A percentile compares a stretch with the other conserved stretches of the same genome.
Conservation (phyloP, 2,329 filamentous ascomycete genomes). For the Allantophomopsis lycopodina region DNA sequence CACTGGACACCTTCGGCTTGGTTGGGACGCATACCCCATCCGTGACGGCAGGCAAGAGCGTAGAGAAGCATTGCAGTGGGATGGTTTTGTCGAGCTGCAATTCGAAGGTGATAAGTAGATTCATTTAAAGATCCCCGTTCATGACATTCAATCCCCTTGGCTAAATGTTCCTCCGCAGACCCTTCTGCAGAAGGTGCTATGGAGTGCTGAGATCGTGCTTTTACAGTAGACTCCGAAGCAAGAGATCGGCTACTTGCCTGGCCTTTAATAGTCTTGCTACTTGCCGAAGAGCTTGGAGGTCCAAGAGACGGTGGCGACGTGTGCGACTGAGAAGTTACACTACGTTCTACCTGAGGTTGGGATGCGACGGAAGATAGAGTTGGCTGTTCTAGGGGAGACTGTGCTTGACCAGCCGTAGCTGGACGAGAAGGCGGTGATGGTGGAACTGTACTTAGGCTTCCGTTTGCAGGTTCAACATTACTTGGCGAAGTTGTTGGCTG, state of each 20-base stretch:
- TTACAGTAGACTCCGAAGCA: slow-evolving; percentile 17
- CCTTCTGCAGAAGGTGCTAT: slow-evolving; percentile 48
- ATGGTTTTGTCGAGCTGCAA: slow-evolving; percentile 74
- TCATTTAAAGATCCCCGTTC: slow-evolving; percentile 79
- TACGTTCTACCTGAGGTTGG: slow-evolving; percentile 21
- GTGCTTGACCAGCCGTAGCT: slow-evolving; percentile 25
- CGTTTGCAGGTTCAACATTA: slow-evolving; percentile 27
- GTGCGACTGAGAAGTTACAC: slow-evolving; percentile 26
- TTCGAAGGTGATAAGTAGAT: slow-evolving; percentile 88
- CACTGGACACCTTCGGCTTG: slow-evolving; percentile 81
- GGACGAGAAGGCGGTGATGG: slow-evolving; percentile 48
- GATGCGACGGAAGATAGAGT: slow-evolving; percentile 19
- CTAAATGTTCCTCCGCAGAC: slow-evolving; percentile 76
- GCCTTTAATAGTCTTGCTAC: background rate
- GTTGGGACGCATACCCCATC: slow-evolving; percentile 94
- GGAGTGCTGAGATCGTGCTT: slow-evolving; percentile 32
- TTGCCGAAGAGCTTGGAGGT: too few relatives aligned
- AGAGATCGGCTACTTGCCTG: background rate
- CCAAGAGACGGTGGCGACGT: background rate
- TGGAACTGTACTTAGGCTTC: slow-evolving; percentile 33
- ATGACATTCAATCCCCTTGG: slow-evolving; percentile 81
- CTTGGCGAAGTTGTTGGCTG: slow-evolving; percentile 29
- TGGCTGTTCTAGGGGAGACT: background rate
- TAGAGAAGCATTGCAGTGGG: slow-evolving; percentile 95
- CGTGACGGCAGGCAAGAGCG: slow-evolving; percentile 85